Evolutionary conservation across 805 yeast species (phyloP), one percentile per base, ranked within the genome.

Genomic region (Kuraishia piskuri): DNA sequence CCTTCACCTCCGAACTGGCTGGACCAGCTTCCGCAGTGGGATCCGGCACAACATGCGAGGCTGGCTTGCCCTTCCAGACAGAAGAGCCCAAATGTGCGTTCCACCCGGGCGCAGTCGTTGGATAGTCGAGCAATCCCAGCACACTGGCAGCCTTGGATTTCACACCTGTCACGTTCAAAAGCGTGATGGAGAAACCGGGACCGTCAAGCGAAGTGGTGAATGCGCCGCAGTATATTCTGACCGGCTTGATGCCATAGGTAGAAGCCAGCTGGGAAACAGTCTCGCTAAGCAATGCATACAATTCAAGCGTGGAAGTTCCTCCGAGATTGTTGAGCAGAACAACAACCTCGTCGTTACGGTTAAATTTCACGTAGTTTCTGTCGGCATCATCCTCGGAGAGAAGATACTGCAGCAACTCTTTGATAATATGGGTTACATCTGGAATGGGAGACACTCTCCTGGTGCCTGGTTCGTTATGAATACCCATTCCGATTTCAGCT

Each of bases 401-500:
- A 55, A 91, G 68, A 61, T 81, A 80, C 48, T 82, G 74, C 52
- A 86, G 76, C 73, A 92, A 74, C 26, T 79, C 74, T 25, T 76
- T 65, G 49, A 83, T 73, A 31, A 92, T 70, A 0, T 78, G 78
- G 19, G 81, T 84, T 51, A 89, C 80, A 0, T 80, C 65, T 23
- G 97, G 97, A 59, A 91, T 80, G 19, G 87, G 86, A 25, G 74
- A 69, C 40, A 80, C 63, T 56, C 80, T 78, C 52, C 78, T 74
- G 54, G 83, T 83, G 56, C 97, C 97, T 0, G 96, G 94, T 67
- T 91, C 98, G 63, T 91, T 91, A 69, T 91, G 98, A 56, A 91
- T 91, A 48, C 98, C 98, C 83, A 91, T 85, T 24, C 98, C 98
- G 55, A 91, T 76, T 67, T 91, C 98, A 64, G 87, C 85, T 67